Base-by-base conservation (phyloP, 1,284 basidiomycete genomes). In the Boletus mariae region DNA sequence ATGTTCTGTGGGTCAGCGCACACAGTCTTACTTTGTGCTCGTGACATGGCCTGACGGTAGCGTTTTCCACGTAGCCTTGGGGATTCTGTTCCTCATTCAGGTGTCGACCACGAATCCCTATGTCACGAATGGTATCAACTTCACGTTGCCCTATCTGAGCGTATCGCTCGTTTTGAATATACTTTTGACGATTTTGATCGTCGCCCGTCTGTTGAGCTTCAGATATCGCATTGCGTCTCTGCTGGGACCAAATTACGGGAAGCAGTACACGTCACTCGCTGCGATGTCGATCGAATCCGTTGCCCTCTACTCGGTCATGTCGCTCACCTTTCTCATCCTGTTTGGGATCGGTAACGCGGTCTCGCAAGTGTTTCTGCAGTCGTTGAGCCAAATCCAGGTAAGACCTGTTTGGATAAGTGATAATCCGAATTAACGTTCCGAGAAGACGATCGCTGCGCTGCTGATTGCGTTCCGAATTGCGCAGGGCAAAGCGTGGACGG, bases 381-480 rank as follows among this genome's bases (percentile, higher is more conserved):
- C 52, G 2, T 25, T 63, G 31, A 53, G 17, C 15, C 65, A 63
- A 8, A 34, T 66, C 25, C 63, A 63, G 59, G 65, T 66, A 12
- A 44, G 45, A 1, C 3, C 25, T 23, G 2, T n/a, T 45, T 44
- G 28, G 5, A 20, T 20, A 31, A 2, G 17, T 25, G n/a, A 29
- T 29, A 13, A 10, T 40, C 11, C 4, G 4, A 13, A 28, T 31
- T 45, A 29, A 46, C 20, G 12, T 9, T 26, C 12, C 4, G 15
- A n/a, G 15, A 28, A 64, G 62, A 55, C 46, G 2, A 60, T 66
- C 10, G 56, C 65, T 10, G 47, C 56, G 6, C 38, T 64, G 0
- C 42, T 67, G 0, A 69, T 67, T 20, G 49, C 64, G 20, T 59
- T 59, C n/a, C 59, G 65, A 2, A 51, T 69, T 5, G 63, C 65